Percentiles rank a stretch among this genome's conserved stretches.
These are phyloP conservation scores for Yamadazyma conglobata DNA, from an alignment of 1,139 yeast genomes.

Conservation along the genomic window DNA sequence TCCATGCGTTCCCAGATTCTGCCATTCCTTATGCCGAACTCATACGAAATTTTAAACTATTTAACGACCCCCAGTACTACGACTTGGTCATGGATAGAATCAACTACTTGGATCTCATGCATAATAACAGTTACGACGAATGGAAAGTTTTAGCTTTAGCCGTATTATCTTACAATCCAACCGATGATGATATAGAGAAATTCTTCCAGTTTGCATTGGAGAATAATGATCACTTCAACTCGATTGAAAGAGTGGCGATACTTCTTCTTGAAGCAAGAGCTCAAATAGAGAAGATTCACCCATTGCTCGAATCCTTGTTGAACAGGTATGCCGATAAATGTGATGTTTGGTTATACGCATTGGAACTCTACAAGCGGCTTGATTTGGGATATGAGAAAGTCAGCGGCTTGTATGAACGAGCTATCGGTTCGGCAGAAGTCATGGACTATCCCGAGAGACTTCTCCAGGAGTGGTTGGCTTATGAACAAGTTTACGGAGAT, in stretches of 20 bases:
- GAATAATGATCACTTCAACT: constrained; percentile 34
- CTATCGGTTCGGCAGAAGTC: constrained; percentile 22
- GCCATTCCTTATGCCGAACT: constrained; percentile 29
- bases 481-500: constrained; percentile 36
- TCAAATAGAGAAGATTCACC: constrained; percentile 24
- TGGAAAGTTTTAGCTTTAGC: constrained; percentile 37
- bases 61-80: constrained; percentile 10
- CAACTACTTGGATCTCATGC: constrained; percentile 17
- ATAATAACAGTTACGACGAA: constrained; percentile 23
- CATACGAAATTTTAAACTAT: constrained; percentile 19
- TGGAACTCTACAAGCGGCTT: constrained; percentile 34
- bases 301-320: constrained; percentile 25
- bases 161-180: constrained; percentile 19
- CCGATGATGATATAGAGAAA: constrained; percentile 10
- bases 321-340: constrained; percentile 27
- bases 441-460: constrained; percentile 54
- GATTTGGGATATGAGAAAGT: constrained; percentile 19
- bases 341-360: constrained; percentile 49
- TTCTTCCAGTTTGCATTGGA: constrained; percentile 23
- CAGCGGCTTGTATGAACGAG: constrained; percentile 27
- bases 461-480: constrained; percentile 43
- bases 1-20: constrained; percentile 15
- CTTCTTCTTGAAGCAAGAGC: constrained; percentile 25
- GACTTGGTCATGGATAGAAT: constrained; percentile 11
- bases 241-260: constrained; percentile 40